A percentile compares a stretch with the other conserved stretches of the same genome.
phyloP scores from a whole-genome alignment of 345 rosid species.

The Noccaea caerulescens region DNA sequence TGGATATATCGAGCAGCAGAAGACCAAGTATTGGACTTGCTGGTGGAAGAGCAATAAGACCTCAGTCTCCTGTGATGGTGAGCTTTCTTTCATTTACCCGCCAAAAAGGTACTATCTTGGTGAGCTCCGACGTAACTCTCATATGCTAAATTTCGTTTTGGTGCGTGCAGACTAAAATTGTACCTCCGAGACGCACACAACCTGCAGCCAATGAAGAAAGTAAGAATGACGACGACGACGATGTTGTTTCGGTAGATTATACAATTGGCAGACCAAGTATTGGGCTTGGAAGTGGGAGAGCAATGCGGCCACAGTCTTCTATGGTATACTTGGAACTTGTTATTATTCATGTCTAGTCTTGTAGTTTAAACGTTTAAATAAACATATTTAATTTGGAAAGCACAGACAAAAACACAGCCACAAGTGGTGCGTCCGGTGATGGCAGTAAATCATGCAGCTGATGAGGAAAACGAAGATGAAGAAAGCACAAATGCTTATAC shows the following conservation, averaged over 20 bases:
- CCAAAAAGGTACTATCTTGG: background rate
- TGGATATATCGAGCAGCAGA: conserved; percentile 40
- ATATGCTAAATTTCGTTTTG: background rate
- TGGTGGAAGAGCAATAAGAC: conserved; percentile 50
- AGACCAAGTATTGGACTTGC: conserved; percentile 53
- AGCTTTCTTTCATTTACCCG: background rate
- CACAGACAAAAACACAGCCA: conserved; percentile 44
- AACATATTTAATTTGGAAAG: conserved; percentile 5
- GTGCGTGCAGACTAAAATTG: conserved; percentile 52
- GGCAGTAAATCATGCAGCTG: conserved; percentile 29
- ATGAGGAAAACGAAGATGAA: conserved; percentile 51
- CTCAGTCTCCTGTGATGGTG: conserved; percentile 52
- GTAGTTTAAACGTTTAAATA: conserved; percentile 8
- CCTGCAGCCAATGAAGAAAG: conserved; percentile 45
- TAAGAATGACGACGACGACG: conserved; percentile 50
- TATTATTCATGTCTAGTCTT: background rate
- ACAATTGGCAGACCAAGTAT: conserved; percentile 50
- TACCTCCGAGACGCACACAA: conserved; percentile 46
- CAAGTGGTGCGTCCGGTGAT: conserved; percentile 43
- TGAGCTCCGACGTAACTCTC: background rate
- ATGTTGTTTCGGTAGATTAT: conserved; percentile 44
- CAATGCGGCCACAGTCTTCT: conserved; percentile 49
- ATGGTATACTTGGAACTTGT: conserved; percentile 44
- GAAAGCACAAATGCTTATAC: conserved; percentile 34
- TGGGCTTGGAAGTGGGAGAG: conserved; percentile 59